Evolutionary conservation across 2,329 filamentous ascomycete species (phyloP).

Genomic region (Fusarium haematococcum): DNA sequence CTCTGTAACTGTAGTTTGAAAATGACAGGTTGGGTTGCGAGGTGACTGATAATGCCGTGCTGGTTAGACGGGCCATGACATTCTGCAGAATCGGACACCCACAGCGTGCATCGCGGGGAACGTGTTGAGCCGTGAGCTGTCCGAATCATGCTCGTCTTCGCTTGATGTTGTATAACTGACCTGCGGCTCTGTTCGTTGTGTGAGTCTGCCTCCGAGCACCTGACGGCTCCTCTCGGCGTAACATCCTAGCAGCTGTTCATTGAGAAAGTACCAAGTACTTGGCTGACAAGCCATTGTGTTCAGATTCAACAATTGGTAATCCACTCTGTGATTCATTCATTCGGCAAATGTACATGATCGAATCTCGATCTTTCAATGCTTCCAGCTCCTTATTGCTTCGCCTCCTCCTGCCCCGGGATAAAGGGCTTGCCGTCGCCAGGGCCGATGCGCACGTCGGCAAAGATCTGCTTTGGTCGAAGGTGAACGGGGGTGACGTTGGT

Average conservation of each 20-base stretch:
- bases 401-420: constrained; percentile 48
- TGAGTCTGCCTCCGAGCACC: not conserved
- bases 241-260: not conserved
- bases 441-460: constrained; percentile 64
- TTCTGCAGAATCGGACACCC: not conserved
- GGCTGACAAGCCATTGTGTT: constrained; percentile 2
- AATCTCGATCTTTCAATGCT: constrained; percentile 32
- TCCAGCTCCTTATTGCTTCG: constrained; percentile 49
- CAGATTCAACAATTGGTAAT: constrained; percentile 33
- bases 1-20: not conserved
- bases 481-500: constrained; percentile 79
- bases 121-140: not conserved
- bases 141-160: not conserved
- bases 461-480: constrained; percentile 74
- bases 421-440: constrained; percentile 59
- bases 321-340: constrained; percentile 46
- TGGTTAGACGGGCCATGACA: not conserved
- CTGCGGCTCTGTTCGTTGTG: not conserved
- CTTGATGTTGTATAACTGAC: not conserved
- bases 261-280: not conserved
- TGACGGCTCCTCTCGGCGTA: not conserved
- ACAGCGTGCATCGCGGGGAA: not conserved
- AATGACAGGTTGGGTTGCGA: not conserved
- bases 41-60: not conserved
- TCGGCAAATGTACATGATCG: constrained; percentile 48